phyloP scores from a whole-genome alignment of 139 green algal species.

The Tetradesmus lagerheimii region DNA sequence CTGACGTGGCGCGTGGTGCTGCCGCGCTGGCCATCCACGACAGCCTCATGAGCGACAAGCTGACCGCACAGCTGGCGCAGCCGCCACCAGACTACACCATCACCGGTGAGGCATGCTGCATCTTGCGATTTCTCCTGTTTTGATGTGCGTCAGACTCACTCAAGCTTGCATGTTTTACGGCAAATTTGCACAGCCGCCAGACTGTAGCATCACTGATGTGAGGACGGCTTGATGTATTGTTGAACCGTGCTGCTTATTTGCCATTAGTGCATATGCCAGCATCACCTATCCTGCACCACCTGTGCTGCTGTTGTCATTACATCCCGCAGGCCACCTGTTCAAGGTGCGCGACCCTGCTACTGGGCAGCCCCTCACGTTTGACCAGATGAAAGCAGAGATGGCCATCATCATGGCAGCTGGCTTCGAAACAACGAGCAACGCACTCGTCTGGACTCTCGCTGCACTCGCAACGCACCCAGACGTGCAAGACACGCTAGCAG shows the following conservation, averaged over 20 bases:
- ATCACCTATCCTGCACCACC: not conserved
- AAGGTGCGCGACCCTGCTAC: not conserved
- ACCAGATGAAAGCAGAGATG: conserved; percentile 22
- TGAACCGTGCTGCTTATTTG: too few relatives aligned
- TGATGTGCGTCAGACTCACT: too few relatives aligned
- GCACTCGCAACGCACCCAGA: not conserved
- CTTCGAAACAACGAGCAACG: conserved; percentile 13
- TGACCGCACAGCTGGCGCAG: not conserved
- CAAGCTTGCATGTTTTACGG: too few relatives aligned
- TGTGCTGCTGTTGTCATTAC: not conserved
- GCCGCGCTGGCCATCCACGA: not conserved
- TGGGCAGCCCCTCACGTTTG: not conserved
- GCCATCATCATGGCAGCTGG: conserved; percentile 22
- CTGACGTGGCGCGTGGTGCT: not conserved
- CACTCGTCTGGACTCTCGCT: not conserved
- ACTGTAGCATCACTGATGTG: too few relatives aligned
- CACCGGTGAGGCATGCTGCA: not conserved
- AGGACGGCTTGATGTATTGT: too few relatives aligned
- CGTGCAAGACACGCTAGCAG: not conserved
- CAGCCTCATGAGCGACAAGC: not conserved
- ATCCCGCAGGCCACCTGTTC: not conserved
- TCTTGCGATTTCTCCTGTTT: too few relatives aligned
- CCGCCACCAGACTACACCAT: conserved; percentile 31
- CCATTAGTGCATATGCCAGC: too few relatives aligned
- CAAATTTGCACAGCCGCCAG: too few relatives aligned